A percentile compares a stretch with the other conserved stretches of the same genome.
Conservation (phyloP, 208 protist species). For the Wallacemonas rigidus region DNA sequence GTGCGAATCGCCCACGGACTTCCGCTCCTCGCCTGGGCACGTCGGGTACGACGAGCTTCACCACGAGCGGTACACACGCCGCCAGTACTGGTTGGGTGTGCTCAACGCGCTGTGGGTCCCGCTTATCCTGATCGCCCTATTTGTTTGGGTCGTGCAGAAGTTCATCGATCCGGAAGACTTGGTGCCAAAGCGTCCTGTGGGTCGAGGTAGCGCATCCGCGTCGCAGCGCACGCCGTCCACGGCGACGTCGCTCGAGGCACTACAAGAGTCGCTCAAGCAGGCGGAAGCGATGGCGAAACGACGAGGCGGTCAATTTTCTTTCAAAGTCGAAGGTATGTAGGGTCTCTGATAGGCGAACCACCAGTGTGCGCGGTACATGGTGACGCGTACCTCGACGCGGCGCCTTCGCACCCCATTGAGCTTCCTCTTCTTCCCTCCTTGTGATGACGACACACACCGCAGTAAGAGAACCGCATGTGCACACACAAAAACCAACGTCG, state of each 20-base stretch:
- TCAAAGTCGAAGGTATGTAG: neutral
- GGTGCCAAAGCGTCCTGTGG: neutral
- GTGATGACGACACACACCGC: too few species aligned
- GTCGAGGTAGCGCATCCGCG: neutral
- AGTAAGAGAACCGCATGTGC: too few species aligned
- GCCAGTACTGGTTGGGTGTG: neutral
- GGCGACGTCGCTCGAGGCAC: slow-evolving; percentile 4
- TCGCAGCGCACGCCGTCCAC: neutral
- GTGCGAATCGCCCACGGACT: slow-evolving; percentile 51
- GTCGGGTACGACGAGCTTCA: slow-evolving; percentile 67
- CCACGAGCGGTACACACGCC: slow-evolving; percentile 23
- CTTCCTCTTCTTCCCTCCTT: slow-evolving; percentile 13
- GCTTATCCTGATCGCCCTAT: slow-evolving; percentile 26
- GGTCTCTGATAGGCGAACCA: neutral
- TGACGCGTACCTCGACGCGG: neutral
- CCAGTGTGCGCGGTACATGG: neutral
- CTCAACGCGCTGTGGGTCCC: slow-evolving; percentile 40
- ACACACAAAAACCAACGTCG: too few species aligned
- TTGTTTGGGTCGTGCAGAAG: slow-evolving; percentile 25
- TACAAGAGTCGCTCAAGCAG: slow-evolving; percentile 5
- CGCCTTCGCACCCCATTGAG: neutral
- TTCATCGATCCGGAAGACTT: neutral
- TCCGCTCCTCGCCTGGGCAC: slow-evolving; percentile 42
- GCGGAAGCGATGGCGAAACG: slow-evolving; percentile 30
- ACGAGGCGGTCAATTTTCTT: slow-evolving; percentile 27